Evolutionary conservation across 192 early-diverging fungal genomes (phyloP), one percentile per base, ranked within the genome.

Genomic region (Coemansia sp.): DNA sequence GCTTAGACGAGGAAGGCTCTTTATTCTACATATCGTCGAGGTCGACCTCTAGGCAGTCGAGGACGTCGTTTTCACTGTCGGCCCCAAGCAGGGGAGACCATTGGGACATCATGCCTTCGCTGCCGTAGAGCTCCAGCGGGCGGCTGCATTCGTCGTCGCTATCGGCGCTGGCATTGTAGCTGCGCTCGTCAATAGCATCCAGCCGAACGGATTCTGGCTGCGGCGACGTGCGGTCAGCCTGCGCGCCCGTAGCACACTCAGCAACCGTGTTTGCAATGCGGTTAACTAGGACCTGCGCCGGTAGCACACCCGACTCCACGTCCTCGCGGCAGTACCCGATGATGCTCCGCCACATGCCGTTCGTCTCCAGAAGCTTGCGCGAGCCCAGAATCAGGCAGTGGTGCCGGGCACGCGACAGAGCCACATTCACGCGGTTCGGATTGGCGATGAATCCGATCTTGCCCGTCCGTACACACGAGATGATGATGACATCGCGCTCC

Each of bases 371-470:
- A 25, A 74, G 40, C 10, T 32, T 44, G n/a, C 55, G 54, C 2
- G 29, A 31, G 0, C 70, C 70, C 7, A 74, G 35, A 2, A 74
- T 38, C 17, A 62, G 32, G 46, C 70, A 74, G 28, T 74, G 70
- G 13, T 51, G 56, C 27, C 70, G 60, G 0, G 78, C 78, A 11
- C 76, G 67, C 11, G 78, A 78, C 4, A 80, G 50, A 2, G 76
- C 76, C 5, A 80, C 78, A 33, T 80, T 80, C 27, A 80, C 47
- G 10, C 78, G 63, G 27, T 76, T 69, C 8, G 67, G 54, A 8
- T 64, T 69, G n/a, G 65, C 54, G 12, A 68, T 69, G 29, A 80
- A 80, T 5, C 76, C 76, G 13, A 76, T 54, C 21, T 63, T 63
- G 3, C 64, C 61, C 4, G 67, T 71, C 17, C 74, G 56, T 16